A percentile compares a stretch with the other conserved stretches of the same genome.
phyloP scores from a whole-genome alignment of 495 filamentous ascomycete species.

The Aspergillus sparsus region DNA sequence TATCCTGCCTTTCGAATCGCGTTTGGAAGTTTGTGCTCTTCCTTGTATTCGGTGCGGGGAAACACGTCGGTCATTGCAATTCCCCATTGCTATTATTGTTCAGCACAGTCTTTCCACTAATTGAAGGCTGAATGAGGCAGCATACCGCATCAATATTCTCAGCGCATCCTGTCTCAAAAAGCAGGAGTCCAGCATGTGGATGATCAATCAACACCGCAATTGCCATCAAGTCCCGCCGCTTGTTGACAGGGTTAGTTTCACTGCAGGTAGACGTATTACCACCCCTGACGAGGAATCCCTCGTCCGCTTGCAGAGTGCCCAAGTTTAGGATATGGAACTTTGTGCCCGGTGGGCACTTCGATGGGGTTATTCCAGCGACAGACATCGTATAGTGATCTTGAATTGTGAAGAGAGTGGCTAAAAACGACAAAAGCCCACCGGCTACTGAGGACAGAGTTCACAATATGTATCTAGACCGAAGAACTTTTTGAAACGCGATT shows the following conservation, averaged over 20 bases:
- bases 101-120: not conserved
- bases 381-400: no score
- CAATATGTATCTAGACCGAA: no score
- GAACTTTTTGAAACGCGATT: no score
- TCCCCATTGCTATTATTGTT: constrained; percentile 33
- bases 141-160: constrained; percentile 43
- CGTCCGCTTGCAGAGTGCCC: constrained; percentile 31
- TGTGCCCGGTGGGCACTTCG: constrained; percentile 25
- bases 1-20: constrained; percentile 51
- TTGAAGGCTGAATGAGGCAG: not conserved
- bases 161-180: constrained; percentile 55
- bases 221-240: constrained; percentile 45
- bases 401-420: no score
- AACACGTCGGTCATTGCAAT: constrained; percentile 48
- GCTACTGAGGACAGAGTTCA: no score
- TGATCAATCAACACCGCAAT: constrained; percentile 52
- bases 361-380: no score
- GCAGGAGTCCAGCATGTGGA: constrained; percentile 50
- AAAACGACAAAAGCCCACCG: no score
- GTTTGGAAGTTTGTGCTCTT: constrained; percentile 42
- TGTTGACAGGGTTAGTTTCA: constrained; percentile 29
- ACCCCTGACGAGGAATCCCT: constrained; percentile 18
- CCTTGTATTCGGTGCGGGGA: constrained; percentile 43
- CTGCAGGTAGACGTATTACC: not conserved
- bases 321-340: constrained; percentile 37